phyloP scores from a whole-genome alignment of 2,329 filamentous ascomycete genomes.

The Calonectria henricotiae region DNA sequence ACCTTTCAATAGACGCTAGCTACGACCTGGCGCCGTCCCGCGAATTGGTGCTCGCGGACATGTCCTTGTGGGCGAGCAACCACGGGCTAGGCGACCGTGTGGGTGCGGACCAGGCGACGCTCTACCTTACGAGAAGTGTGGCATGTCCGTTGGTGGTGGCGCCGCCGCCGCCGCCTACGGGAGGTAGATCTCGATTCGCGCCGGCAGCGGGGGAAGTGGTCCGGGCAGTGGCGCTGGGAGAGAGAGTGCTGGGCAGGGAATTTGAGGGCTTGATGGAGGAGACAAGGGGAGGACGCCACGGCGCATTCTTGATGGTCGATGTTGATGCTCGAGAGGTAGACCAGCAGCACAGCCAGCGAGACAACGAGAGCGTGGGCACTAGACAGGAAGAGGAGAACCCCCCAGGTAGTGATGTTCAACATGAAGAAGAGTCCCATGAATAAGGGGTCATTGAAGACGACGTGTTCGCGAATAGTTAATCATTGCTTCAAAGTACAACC shows the following conservation, averaged over 20 bases:
- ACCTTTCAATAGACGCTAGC: conserved; percentile 38
- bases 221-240: conserved; percentile 53
- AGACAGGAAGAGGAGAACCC: neutral
- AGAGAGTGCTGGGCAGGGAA: conserved; percentile 48
- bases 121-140: conserved; percentile 40
- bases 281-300: conserved; percentile 31
- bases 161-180: neutral
- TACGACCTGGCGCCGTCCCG: conserved; percentile 41
- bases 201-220: conserved; percentile 48
- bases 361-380: neutral
- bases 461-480: neutral
- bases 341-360: neutral
- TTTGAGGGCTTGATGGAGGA: conserved; percentile 48
- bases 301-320: conserved; percentile 51
- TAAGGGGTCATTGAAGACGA: neutral
- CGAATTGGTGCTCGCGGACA: conserved; percentile 39
- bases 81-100: conserved; percentile 41
- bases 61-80: conserved; percentile 38
- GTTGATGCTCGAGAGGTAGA: conserved; percentile 30
- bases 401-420: neutral
- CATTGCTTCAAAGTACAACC: no score
- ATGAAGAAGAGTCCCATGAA: neutral
- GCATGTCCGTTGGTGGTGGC: conserved; percentile 35
- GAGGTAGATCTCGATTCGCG: conserved; percentile 34
- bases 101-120: conserved; percentile 37